Conservation (phyloP, 257 asterid genomes). For the Thymus mandschuricus region DNA sequence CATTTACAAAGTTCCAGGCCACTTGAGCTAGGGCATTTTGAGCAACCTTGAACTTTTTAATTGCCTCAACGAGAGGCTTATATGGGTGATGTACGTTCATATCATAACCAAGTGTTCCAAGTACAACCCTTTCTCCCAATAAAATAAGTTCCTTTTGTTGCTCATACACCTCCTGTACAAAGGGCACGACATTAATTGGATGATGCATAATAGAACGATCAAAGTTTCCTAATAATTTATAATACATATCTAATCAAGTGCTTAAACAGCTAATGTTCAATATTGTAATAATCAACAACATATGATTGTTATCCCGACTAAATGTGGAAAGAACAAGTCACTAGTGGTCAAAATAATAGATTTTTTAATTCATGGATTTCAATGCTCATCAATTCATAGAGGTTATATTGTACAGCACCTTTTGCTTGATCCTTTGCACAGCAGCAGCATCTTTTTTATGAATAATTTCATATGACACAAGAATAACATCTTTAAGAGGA, state of each 20-base stretch:
- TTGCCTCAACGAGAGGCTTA: slow-evolving; percentile 95
- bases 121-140: slow-evolving; percentile 88
- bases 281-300: neutral
- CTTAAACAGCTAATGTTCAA: neutral
- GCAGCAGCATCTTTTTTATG: slow-evolving; percentile 72
- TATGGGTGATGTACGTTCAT: slow-evolving; percentile 86
- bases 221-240: neutral
- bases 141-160: slow-evolving; percentile 84
- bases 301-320: neutral
- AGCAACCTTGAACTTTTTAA: slow-evolving; percentile 89
- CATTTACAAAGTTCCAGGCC: slow-evolving; percentile 99
- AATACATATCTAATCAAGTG: neutral
- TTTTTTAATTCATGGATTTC: neutral
- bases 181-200: slow-evolving; percentile 29
- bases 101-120: slow-evolving; percentile 89
- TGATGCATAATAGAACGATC: neutral
- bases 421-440: slow-evolving; percentile 82
- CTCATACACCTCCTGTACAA: slow-evolving; percentile 85
- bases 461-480: slow-evolving; percentile 87
- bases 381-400: neutral
- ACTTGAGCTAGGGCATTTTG: slow-evolving; percentile 94
- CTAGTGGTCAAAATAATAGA: neutral
- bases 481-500: slow-evolving; percentile 86
- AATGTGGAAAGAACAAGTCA: neutral
- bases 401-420: slow-evolving; percentile 48